Evolutionary conservation across 2,329 filamentous ascomycete species (phyloP).

Genomic region (Chaetomium strumarium): DNA sequence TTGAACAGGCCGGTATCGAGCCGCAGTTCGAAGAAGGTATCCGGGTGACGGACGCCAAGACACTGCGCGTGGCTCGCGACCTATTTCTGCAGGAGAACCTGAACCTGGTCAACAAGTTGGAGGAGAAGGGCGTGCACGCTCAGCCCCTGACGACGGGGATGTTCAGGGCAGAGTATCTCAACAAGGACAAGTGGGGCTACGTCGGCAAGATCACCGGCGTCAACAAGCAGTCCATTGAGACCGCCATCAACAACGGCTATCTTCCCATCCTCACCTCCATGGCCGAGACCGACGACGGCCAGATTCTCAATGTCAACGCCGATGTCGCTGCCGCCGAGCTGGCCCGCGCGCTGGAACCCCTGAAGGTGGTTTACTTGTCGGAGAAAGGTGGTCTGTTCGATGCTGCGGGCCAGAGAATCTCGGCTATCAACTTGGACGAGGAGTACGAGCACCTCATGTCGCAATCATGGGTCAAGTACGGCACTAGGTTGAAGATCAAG

Average conservation of each 20-base stretch:
- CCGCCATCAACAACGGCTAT: slow-evolving; percentile 83
- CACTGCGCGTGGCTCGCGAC: slow-evolving; percentile 80
- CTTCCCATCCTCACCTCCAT: slow-evolving; percentile 93
- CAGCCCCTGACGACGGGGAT: slow-evolving; percentile 85
- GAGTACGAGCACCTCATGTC: slow-evolving; percentile 91
- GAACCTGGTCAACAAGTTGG: slow-evolving; percentile 82
- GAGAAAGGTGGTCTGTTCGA: slow-evolving; percentile 97
- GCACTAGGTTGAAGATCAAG: slow-evolving; percentile 92
- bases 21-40: slow-evolving; percentile 96
- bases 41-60: slow-evolving; percentile 91
- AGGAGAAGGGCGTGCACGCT: slow-evolving; percentile 82
- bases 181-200: slow-evolving; percentile 92
- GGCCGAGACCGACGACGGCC: slow-evolving; percentile 86
- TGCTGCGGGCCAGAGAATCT: slow-evolving; percentile 90
- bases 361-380: slow-evolving; percentile 98
- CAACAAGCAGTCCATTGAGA: slow-evolving; percentile 84
- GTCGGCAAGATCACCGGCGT: slow-evolving; percentile 95
- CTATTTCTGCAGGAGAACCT: slow-evolving; percentile 94
- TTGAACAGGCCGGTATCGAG: slow-evolving; percentile 87
- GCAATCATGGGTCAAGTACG: slow-evolving; percentile 91
- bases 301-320: slow-evolving; percentile 94
- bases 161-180: slow-evolving; percentile 87
- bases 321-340: slow-evolving; percentile 94
- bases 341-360: slow-evolving; percentile 77
- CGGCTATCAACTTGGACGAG: slow-evolving; percentile 93